Percentiles rank a stretch among this genome's conserved stretches.
Conservation (phyloP, 495 filamentous ascomycete species). For the Cercophora scortea region DNA sequence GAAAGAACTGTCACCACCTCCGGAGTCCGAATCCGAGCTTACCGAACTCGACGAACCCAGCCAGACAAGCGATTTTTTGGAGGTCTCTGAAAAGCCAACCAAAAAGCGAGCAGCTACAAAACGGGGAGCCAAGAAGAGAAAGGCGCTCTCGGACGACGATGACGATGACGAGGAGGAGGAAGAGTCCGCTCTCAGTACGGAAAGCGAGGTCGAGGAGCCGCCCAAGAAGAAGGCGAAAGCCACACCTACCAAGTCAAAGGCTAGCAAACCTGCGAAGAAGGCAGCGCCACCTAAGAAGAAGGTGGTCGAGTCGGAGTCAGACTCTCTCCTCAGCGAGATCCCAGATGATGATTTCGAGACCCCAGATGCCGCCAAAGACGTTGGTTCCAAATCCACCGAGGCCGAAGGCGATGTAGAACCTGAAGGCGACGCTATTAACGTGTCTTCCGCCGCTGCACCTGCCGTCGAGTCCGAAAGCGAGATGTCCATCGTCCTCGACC, state of each 20-base stretch:
- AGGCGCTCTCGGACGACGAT: slow-evolving; percentile 27
- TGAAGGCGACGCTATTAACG: too few relatives aligned
- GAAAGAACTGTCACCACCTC: slow-evolving; percentile 17
- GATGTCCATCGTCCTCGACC: slow-evolving; percentile 69
- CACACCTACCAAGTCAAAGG: background rate
- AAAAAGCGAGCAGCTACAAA: slow-evolving; percentile 28
- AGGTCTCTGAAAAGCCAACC: slow-evolving; percentile 2
- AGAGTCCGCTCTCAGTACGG: slow-evolving; percentile 2
- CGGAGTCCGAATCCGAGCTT: slow-evolving; percentile 20
- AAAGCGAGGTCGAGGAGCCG: slow-evolving; percentile 1
- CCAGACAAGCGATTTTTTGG: background rate
- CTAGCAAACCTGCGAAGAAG: background rate
- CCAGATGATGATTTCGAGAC: background rate
- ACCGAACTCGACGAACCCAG: slow-evolving; percentile 11
- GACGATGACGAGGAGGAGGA: slow-evolving; percentile 34
- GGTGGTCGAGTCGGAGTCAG: background rate
- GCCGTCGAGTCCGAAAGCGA: slow-evolving; percentile 65
- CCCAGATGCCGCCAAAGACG: too few relatives aligned
- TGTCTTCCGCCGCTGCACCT: background rate
- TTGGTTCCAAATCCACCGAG: too few relatives aligned
- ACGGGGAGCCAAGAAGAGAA: slow-evolving; percentile 21
- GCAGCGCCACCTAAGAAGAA: background rate
- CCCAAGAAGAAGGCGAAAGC: slow-evolving; percentile 7
- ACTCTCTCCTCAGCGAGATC: slow-evolving; percentile 6
- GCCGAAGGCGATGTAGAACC: too few relatives aligned